These are phyloP conservation scores for Luffa acutangula DNA, from an alignment of 306 rosid species.

Conservation along the genomic window DNA sequence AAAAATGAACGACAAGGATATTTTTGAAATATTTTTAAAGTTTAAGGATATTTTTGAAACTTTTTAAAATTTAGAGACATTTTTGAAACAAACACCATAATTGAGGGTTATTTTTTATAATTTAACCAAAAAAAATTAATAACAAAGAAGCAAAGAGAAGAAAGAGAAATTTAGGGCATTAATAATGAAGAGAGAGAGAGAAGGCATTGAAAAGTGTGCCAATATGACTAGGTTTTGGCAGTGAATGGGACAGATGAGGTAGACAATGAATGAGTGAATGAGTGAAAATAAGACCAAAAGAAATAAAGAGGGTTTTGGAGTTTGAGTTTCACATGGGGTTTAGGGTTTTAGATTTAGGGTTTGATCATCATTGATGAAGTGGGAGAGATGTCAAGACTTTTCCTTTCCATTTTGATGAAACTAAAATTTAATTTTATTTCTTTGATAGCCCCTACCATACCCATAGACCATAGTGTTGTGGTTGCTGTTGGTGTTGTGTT, in stretches of 20 bases:
- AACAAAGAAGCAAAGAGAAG: not conserved
- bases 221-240: slow-evolving; percentile 8
- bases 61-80: too few species aligned
- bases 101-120: too few species aligned
- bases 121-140: too few species aligned
- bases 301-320: not conserved
- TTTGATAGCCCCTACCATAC: not conserved
- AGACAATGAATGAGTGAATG: not conserved
- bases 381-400: not conserved
- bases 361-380: not conserved
- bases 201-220: not conserved
- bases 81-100: too few species aligned
- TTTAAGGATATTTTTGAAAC: too few species aligned
- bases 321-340: not conserved
- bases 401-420: not conserved
- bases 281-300: not conserved
- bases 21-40: too few species aligned
- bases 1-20: too few species aligned
- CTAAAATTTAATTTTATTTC: not conserved
- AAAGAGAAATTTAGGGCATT: not conserved
- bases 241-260: not conserved
- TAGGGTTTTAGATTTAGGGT: not conserved
- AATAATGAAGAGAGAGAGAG: not conserved
- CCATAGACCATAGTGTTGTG: not conserved
- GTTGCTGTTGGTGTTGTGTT: not conserved